Evolutionary conservation across 2,329 filamentous ascomycete genomes (phyloP).

Genomic region (Colletotrichum salicis): DNA sequence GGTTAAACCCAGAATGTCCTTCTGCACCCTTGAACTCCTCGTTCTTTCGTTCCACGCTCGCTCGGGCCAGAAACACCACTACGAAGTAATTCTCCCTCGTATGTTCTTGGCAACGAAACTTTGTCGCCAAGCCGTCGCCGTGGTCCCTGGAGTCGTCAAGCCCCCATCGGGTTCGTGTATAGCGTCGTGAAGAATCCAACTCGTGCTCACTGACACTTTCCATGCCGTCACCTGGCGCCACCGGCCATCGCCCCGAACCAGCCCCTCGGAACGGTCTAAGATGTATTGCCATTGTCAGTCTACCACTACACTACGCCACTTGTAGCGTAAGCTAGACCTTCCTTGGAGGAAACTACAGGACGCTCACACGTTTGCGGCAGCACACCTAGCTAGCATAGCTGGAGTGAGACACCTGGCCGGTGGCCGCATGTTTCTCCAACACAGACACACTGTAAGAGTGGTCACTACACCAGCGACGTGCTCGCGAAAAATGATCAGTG

Average conservation of each 20-base stretch:
- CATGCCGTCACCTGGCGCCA: conserved; percentile 22
- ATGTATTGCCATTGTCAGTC: background rate
- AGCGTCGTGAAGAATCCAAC: background rate
- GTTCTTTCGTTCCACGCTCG: background rate
- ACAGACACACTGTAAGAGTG: background rate
- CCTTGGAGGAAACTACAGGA: background rate
- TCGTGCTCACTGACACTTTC: conserved; percentile 4
- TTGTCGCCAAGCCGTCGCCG: conserved; percentile 5
- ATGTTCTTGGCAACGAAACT: conserved; percentile 22
- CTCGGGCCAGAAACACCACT: conserved; percentile 20
- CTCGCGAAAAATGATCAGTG: conserved; percentile 22
- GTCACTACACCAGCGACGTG: conserved; percentile 15
- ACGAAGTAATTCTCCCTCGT: background rate
- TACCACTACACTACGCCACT: background rate
- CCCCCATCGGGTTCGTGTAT: background rate
- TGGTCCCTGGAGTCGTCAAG: conserved; percentile 19
- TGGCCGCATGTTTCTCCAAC: conserved; percentile 2
- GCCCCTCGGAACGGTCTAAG: conserved; percentile 20
- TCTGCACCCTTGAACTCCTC: background rate
- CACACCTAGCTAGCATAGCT: background rate
- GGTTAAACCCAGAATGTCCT: conserved; percentile 17
- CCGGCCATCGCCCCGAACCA: conserved; percentile 15
- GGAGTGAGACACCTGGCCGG: conserved; percentile 1
- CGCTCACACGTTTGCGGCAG: background rate
- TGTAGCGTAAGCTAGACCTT: background rate